phyloP scores from a whole-genome alignment of 768 basidiomycete genomes.

The Boletus speciosus region DNA sequence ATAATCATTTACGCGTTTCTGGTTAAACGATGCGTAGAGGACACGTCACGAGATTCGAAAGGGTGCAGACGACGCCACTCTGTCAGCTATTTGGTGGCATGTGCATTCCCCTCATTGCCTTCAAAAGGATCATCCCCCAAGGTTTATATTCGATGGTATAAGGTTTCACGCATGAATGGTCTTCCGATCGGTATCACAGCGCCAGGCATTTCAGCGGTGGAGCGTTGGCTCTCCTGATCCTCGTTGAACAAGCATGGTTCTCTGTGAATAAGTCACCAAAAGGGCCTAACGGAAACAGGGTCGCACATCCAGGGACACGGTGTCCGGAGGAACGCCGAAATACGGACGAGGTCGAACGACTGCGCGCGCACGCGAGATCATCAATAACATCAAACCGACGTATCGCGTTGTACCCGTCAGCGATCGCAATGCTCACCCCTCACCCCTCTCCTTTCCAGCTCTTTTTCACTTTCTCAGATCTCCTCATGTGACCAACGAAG shows the following conservation, averaged over 20 bases:
- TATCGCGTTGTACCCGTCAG: not conserved
- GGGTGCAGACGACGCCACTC: no score
- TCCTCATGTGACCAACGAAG: no score
- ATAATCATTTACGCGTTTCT: not conserved
- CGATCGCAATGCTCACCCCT: not conserved
- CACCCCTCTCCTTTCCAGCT: no score
- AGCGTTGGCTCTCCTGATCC: not conserved
- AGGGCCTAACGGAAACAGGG: not conserved
- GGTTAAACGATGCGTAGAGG: not conserved
- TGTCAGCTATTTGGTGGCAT: no score
- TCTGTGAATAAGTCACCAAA: not conserved
- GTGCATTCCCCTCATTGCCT: not conserved
- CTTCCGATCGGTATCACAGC: not conserved
- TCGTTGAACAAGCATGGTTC: not conserved
- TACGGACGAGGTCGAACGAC: not conserved
- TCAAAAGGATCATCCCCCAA: not conserved
- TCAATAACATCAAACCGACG: not conserved
- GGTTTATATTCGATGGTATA: not conserved
- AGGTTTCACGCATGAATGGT: not conserved
- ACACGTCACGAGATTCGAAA: no score
- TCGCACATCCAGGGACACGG: not conserved
- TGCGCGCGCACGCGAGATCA: not conserved
- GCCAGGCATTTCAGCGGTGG: not conserved
- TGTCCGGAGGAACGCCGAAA: not conserved
- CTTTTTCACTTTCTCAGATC: no score